Evolutionary conservation across 2,329 filamentous ascomycete species (phyloP).

Genomic region (Diplocarpon mali): DNA sequence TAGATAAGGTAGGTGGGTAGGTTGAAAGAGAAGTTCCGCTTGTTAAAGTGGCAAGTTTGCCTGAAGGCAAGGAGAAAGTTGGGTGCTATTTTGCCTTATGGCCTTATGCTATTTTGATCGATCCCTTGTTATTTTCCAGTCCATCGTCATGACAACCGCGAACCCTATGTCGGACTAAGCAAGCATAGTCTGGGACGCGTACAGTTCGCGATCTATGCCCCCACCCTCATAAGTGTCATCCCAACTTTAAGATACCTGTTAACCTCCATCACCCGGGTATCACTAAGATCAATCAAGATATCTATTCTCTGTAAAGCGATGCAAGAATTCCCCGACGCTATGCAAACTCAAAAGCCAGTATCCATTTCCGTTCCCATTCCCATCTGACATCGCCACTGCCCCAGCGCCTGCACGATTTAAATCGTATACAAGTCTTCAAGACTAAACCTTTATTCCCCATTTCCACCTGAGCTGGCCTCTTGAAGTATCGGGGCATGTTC

Average conservation of each 20-base stretch:
- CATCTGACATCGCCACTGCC: neutral
- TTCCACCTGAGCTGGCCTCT: conserved; percentile 14
- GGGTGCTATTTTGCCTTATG: too few relatives aligned
- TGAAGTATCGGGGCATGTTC: conserved; percentile 60
- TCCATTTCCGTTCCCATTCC: neutral
- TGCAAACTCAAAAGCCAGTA: neutral
- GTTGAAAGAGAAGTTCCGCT: too few relatives aligned
- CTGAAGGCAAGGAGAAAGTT: too few relatives aligned
- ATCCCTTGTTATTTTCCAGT: neutral
- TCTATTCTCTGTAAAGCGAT: too few relatives aligned
- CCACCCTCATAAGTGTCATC: neutral
- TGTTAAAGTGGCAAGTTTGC: too few relatives aligned
- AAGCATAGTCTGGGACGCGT: neutral
- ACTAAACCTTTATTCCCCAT: conserved; percentile 6
- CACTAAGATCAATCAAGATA: too few relatives aligned
- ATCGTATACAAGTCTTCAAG: conserved; percentile 5
- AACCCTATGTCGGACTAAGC: neutral
- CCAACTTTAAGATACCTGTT: too few relatives aligned
- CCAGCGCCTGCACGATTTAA: neutral
- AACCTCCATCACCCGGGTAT: neutral
- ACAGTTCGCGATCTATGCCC: neutral
- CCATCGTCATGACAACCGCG: conserved; percentile 13
- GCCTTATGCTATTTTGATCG: too few relatives aligned
- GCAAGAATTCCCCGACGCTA: neutral
- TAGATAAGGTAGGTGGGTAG: too few relatives aligned